Conservation (phyloP, 441 rosid genomes). For the Adansonia gregorii region DNA sequence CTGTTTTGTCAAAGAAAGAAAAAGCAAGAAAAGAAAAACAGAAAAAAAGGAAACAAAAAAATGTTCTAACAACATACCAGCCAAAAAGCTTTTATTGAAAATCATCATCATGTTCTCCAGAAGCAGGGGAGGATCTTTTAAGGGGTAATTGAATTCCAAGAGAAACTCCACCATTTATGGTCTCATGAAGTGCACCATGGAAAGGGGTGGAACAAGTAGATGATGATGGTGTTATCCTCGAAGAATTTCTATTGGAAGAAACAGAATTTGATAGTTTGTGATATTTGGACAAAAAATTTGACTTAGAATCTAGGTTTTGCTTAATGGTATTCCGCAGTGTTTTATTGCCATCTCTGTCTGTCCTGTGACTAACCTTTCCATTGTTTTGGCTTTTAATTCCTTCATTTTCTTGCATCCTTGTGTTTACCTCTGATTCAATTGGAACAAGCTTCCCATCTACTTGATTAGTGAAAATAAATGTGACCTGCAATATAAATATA, state of each 20-base stretch:
- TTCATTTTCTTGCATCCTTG: constrained; percentile 36
- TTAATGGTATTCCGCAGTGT: constrained; percentile 27
- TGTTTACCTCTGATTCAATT: constrained; percentile 54
- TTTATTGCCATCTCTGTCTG: constrained; percentile 22
- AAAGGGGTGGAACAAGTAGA: constrained; percentile 39
- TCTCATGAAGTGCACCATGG: constrained; percentile 30
- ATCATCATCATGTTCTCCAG: constrained; percentile 46
- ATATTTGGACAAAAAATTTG: constrained; percentile 45
- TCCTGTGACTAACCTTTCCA: constrained; percentile 4
- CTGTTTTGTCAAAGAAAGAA: not conserved
- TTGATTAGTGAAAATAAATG: constrained; percentile 90
- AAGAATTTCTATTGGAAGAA: constrained; percentile 36
- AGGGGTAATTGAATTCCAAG: constrained; percentile 46
- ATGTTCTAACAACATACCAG: not conserved
- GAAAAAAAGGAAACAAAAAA: not conserved
- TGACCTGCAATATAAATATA: constrained; percentile 56
- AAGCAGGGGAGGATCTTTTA: constrained; percentile 45
- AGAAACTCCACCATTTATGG: constrained; percentile 32
- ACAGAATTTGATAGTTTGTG: constrained; percentile 43
- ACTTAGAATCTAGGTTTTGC: constrained; percentile 37
- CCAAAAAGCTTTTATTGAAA: constrained; percentile 38
- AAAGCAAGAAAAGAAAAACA: too few relatives aligned
- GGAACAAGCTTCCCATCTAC: constrained; percentile 93
- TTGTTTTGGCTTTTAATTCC: constrained; percentile 29
- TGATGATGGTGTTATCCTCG: constrained; percentile 21